Evolutionary conservation across 164 flowering plant species (phyloP), one percentile per base, ranked within the genome.

Genomic region (Magnolia sinica): DNA sequence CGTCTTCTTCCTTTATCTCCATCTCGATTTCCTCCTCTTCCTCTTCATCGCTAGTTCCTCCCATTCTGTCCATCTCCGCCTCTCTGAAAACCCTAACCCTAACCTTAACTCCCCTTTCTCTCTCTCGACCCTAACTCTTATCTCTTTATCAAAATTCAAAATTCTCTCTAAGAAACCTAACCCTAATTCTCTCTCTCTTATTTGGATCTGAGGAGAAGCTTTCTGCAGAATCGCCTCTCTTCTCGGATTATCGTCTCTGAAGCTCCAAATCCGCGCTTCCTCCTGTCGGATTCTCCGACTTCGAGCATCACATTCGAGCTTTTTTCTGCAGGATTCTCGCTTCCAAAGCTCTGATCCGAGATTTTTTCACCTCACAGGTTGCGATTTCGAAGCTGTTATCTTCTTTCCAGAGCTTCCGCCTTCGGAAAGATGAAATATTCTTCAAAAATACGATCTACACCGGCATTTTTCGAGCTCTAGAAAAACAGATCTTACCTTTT

Each of bases 1-100:
- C 78, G 51, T 86, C 97, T 73, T 95, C 98, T 71, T 91, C 98
- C 76, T 90, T 88, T 76, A 89, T 88, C 66, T 83, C 94, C 93
- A 88, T 83, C 11, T 87, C 97, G 85, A 89, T 83, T 61, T 87
- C 97, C 51, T 89, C 95, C 1, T 92, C 97, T 18, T 93, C 94
- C 45, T 93, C 97, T 24, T 93, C 97, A 80, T 92, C 99, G 66
- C 73, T 70, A 5, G 67, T 69, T 22, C 73, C 73, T 24, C 66
- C 55, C 68, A 76, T 23, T 29, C 68, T 69, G 66, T 76, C 78
- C 78, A 76, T 69, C 72, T 76, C 73, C 72, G 45, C 7, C 64
- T 68, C 52, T 68, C 55, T 55, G 51, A 37, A 18, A 31, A 0
- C 50, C 29, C 52, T 50, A 3, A 10, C 31, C 76, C 55, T 13